phyloP scores from a whole-genome alignment of 1,284 basidiomycete species.

The Papiliotrema flavescens region DNA sequence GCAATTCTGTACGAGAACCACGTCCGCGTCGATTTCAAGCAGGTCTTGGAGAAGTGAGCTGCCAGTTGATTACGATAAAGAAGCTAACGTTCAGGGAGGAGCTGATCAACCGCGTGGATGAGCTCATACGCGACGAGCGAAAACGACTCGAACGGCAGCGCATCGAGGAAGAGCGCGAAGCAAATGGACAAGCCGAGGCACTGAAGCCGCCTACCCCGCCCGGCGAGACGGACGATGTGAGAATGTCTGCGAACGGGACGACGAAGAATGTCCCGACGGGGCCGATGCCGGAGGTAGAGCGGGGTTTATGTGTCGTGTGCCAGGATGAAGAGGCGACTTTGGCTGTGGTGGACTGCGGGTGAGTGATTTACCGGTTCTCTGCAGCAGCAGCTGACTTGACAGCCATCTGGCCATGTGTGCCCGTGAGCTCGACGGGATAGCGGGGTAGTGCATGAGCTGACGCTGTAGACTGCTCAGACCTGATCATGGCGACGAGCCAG shows the following conservation, averaged over 20 bases:
- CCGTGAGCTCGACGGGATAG: conserved; percentile 22
- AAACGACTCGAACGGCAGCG: conserved; percentile 48
- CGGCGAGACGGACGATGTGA: conserved; percentile 1
- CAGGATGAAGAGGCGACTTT: conserved; percentile 88
- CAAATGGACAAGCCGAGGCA: not conserved
- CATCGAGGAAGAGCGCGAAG: conserved; percentile 45
- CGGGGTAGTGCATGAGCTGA: not conserved
- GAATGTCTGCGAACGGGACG: conserved; percentile 17
- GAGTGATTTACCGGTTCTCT: conserved; percentile 34
- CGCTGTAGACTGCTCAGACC: conserved; percentile 63
- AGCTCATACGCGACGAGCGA: conserved; percentile 63
- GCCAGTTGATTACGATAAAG: not conserved
- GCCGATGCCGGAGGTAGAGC: conserved; percentile 54
- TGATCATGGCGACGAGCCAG: conserved; percentile 70
- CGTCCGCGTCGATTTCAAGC: conserved; percentile 49
- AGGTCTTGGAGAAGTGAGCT: conserved; percentile 47
- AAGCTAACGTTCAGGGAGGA: conserved; percentile 57
- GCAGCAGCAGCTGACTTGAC: not conserved
- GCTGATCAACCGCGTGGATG: conserved; percentile 63
- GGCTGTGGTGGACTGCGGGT: conserved; percentile 90
- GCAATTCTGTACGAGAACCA: conserved; percentile 63
- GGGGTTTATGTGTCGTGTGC: conserved; percentile 80
- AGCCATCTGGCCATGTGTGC: conserved; percentile 80
- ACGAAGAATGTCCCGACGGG: conserved; percentile 32
- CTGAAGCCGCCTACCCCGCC: not conserved